Base-by-base conservation (phyloP, 2,329 filamentous ascomycete species). In the Westerdykella sp. region DNA sequence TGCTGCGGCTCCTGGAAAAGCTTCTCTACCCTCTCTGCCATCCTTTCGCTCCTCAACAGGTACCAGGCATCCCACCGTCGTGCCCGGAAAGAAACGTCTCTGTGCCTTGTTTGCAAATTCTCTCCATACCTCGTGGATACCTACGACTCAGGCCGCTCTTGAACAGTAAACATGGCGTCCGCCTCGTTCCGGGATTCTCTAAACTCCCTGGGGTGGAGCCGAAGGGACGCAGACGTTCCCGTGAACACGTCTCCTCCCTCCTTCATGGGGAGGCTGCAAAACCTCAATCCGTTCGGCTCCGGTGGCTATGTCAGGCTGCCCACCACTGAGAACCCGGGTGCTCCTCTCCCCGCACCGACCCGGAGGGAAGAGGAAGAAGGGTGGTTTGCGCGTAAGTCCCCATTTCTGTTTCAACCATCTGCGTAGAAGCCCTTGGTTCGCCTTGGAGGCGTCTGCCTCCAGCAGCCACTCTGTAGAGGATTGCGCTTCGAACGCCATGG, bases 301-400 rank as follows among this genome's bases (percentile, higher is more conserved):
- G 78, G 84, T 65, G 89, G 90, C 66, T 94, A 95, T 78, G 84
- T 97, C 54, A 83, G 86, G 67, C 81, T 98, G 39, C 91, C 93
- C 44, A 93, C 87, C 40, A 83, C 83, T 55, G 90, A 95, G 48
- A 77, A 78, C 54, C 76, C 87, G 30, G 89, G 88, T 39, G 89
- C 91, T 51, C 89, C 90, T 53, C 73, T 96, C 39, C 91, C 91
- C 41, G 89, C 89, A 48, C 81, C 87, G 49, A 87, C 69, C 63
- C 79, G 90, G 60, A 82, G 90, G 57, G 90, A 96, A 64, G 93
- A 97, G 69, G 91, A 97, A 65, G 93, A 96, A 71, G 87, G 84
- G 51, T 96, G 87, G 82, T 90, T 96, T 80, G 84, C 86, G 61
- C 75, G 93, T 98, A 80, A 91, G 93, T 81, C 59, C 66, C 37